These are phyloP conservation scores for Penstemon eatonii DNA, from an alignment of 257 asterid genomes.

Conservation along the genomic window DNA sequence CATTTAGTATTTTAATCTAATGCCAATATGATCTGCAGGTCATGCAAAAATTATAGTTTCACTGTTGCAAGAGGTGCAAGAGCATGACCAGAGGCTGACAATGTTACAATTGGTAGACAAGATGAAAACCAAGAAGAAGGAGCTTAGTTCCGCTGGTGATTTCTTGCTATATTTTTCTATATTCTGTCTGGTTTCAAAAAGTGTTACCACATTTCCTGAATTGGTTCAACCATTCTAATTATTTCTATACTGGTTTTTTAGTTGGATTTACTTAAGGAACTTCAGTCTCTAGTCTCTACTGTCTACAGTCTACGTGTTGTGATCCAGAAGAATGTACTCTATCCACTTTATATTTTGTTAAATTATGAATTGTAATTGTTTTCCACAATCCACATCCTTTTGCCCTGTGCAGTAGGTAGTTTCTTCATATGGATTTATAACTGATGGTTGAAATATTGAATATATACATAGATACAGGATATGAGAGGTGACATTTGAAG, in stretches of 20 bases:
- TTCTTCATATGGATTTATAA: not conserved
- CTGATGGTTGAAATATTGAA: not conserved
- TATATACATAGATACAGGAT: not conserved
- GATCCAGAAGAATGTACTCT: not conserved
- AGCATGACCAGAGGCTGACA: constrained; percentile 76
- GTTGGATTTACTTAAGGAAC: too few relatives aligned
- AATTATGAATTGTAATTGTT: not conserved
- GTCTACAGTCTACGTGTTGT: not conserved
- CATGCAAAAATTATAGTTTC: constrained; percentile 68
- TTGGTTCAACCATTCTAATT: constrained; percentile 4
- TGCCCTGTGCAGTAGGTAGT: not conserved
- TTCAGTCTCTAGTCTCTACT: too few relatives aligned
- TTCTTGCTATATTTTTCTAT: not conserved
- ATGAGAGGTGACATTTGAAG: too few relatives aligned
- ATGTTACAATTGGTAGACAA: constrained; percentile 88
- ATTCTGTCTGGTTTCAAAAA: constrained; percentile 15
- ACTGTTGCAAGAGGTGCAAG: constrained; percentile 66
- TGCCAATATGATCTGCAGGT: constrained; percentile 47
- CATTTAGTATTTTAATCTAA: constrained; percentile 17
- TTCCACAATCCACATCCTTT: not conserved
- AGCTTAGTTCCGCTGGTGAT: constrained; percentile 40
- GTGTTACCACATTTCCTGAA: not conserved
- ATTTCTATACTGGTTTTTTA: not conserved
- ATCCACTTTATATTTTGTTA: not conserved
- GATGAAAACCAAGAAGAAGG: constrained; percentile 67